Evolutionary conservation across 176 grass and related monocot genomes (phyloP), one percentile per base, ranked within the genome.

Genomic region (Hordeum marinum): DNA sequence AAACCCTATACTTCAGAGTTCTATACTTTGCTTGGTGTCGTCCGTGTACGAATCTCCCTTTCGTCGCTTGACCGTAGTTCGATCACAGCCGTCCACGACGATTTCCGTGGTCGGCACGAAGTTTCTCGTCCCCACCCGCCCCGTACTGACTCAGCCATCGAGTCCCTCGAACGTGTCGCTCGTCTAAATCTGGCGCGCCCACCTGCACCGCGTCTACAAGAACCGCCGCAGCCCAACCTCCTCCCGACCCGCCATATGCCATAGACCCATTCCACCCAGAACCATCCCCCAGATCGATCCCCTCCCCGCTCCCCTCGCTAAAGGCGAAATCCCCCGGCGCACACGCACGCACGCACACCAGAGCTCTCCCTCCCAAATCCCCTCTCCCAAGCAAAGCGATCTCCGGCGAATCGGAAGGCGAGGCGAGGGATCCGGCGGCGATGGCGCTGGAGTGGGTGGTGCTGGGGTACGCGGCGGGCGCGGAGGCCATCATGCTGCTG

Each of bases 381-480:
- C 72, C 36, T 52, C 12, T 11, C 54, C 6, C 24, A 17, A 25
- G 15, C 77, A 37, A 39, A 41, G 57, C 55, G 20, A 74, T 31
- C 59, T 4, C 7, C 40, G 72, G 8, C 80, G 57, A 45, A 23
- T 42, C 78, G 45, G 17, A 17, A 59, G 11, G 1, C 48, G 15
- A 6, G 48, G n/a, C n/a, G n/a, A 31, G 70, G 35, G 70, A 50
- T 80, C 32, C 17, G 73, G 29, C 37, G 1, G 75, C 75, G 72
- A 98, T 98, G 95, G 95, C 95, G 79, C 83, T 98, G 24, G 95
- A 98, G 90, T 98, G 95, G 95, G 95, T 98, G 43, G 95, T 98
- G 63, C 85, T 98, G 4, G 93, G 89, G 5, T 98, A 98, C 85
- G 91, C 85, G 45, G 95, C 93, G 75, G 95, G 91, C 15, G 95